Percentiles rank a stretch among this genome's conserved stretches.
Evolutionary conservation across 768 basidiomycete genomes (phyloP).

Genomic region (Boletus fagicola): DNA sequence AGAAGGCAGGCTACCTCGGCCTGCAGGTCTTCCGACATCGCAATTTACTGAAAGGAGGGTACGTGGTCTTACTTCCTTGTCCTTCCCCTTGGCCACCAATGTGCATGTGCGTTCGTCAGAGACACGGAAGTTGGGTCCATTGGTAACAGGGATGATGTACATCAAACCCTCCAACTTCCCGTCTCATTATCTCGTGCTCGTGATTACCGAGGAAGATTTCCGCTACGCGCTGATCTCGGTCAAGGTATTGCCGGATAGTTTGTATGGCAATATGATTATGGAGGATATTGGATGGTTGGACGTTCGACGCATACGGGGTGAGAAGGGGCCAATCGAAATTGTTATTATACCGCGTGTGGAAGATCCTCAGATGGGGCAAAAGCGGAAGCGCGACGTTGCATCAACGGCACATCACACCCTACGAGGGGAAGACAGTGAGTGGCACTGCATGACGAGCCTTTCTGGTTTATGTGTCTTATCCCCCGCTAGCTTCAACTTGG

Average conservation of each 20-base stretch:
- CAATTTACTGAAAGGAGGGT: slow-evolving; percentile 69
- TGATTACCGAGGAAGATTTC: slow-evolving; percentile 74
- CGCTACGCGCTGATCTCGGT: slow-evolving; percentile 80
- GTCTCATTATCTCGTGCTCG: slow-evolving; percentile 79
- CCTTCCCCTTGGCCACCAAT: neutral
- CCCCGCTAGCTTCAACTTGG: slow-evolving; percentile 55
- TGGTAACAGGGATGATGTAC: slow-evolving; percentile 62
- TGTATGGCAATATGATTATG: slow-evolving; percentile 62
- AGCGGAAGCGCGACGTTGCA: slow-evolving; percentile 28
- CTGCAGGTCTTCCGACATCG: slow-evolving; percentile 67
- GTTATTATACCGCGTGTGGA: slow-evolving; percentile 14
- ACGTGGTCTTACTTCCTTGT: slow-evolving; percentile 7
- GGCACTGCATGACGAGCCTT: neutral
- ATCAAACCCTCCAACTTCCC: slow-evolving; percentile 78
- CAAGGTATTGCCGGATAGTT: slow-evolving; percentile 49
- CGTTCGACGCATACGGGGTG: slow-evolving; percentile 60
- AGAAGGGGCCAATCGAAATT: slow-evolving; percentile 28
- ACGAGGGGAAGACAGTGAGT: slow-evolving; percentile 32
- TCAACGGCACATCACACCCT: neutral
- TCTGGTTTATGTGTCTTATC: neutral
- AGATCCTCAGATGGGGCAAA: slow-evolving; percentile 26
- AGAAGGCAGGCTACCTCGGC: slow-evolving; percentile 86
- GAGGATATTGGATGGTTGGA: slow-evolving; percentile 81
- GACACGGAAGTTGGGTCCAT: slow-evolving; percentile 63
- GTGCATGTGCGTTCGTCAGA: slow-evolving; percentile 42